Evolutionary conservation across 352 stramenopile genomes (phyloP).

Genomic region (Pythium folliculosum): DNA sequence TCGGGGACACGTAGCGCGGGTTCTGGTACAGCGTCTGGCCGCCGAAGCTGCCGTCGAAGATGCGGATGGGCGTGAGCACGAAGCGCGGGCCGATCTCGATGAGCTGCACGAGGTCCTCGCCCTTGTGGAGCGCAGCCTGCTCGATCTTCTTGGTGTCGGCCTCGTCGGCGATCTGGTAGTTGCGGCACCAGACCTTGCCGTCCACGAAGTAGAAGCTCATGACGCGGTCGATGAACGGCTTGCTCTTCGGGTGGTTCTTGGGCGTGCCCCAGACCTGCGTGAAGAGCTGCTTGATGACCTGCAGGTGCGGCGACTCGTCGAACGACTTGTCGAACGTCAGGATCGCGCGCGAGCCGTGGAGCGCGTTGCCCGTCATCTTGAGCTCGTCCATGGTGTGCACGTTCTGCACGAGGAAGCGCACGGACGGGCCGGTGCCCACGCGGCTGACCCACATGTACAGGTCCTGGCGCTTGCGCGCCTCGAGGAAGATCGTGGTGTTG

Average conservation of each 20-base stretch:
- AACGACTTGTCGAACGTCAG: constrained; percentile 97
- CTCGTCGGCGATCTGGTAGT: constrained; percentile 94
- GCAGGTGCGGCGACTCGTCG: constrained; percentile 89
- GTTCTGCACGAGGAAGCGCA: constrained; percentile 99
- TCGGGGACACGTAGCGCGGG: constrained; percentile 97
- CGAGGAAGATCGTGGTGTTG: constrained; percentile 96
- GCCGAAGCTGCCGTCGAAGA: constrained; percentile 98
- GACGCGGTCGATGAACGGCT: constrained; percentile 99
- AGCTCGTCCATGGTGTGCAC: constrained; percentile 99
- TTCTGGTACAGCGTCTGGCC: constrained; percentile 99
- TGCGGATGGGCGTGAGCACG: constrained; percentile 98
- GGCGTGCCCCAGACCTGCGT: constrained; percentile 95
- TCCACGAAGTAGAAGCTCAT: constrained; percentile 97
- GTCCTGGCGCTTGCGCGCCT: constrained; percentile 97
- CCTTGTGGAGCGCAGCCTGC: constrained; percentile 75
- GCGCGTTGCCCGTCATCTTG: constrained; percentile 98
- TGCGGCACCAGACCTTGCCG: constrained; percentile 97
- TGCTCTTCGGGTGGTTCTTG: constrained; percentile 98
- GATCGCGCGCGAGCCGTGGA: constrained; percentile 96
- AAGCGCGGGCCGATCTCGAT: constrained; percentile 99
- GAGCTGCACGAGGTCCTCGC: constrained; percentile 92
- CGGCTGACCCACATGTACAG: constrained; percentile 98
- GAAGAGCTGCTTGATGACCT: constrained; percentile 97
- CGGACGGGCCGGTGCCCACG: constrained; percentile 94
- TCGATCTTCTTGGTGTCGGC: constrained; percentile 93